A percentile compares a stretch with the other conserved stretches of the same genome.
Evolutionary conservation across 2,329 filamentous ascomycete species (phyloP).

Genomic region (Penicillium aurantiogriseum): DNA sequence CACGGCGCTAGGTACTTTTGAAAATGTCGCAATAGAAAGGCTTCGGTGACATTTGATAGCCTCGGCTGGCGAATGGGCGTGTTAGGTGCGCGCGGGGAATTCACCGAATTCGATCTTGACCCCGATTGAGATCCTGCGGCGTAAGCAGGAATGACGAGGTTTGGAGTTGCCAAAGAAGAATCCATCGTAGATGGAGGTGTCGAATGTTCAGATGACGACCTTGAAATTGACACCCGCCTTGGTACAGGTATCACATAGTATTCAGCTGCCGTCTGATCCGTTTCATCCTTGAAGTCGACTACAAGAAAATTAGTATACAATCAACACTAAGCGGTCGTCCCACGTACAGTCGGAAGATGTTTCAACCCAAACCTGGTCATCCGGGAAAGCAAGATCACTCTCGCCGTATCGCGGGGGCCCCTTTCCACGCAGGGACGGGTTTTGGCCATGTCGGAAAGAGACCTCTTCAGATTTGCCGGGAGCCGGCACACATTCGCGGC

Average conservation of each 20-base stretch:
- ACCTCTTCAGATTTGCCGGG: slow-evolving; percentile 36
- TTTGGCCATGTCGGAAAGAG: slow-evolving; percentile 40
- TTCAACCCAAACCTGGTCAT: slow-evolving; percentile 35
- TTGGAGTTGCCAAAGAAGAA: slow-evolving; percentile 16
- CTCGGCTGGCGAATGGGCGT: slow-evolving; percentile 26
- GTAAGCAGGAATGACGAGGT: slow-evolving; percentile 11
- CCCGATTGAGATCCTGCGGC: slow-evolving; percentile 11
- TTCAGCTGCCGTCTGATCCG: slow-evolving; percentile 35
- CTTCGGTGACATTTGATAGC: slow-evolving; percentile 32
- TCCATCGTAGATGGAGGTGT: slow-evolving; percentile 29
- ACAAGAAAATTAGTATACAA: slow-evolving; percentile 6
- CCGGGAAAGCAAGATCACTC: slow-evolving; percentile 34
- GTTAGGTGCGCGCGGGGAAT: slow-evolving; percentile 19
- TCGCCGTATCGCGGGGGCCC: slow-evolving; percentile 38
- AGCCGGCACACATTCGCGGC: slow-evolving; percentile 36
- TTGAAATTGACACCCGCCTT: slow-evolving; percentile 16
- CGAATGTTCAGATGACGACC: slow-evolving; percentile 27
- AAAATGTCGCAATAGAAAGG: slow-evolving; percentile 36
- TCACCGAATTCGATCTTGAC: slow-evolving; percentile 18
- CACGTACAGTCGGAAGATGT: slow-evolving; percentile 32
- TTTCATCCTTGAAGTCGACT: slow-evolving; percentile 40
- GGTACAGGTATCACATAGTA: slow-evolving; percentile 31
- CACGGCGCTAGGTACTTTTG: slow-evolving; percentile 33
- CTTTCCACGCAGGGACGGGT: slow-evolving; percentile 34
- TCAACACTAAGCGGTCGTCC: no score